Base-by-base conservation (phyloP, 805 yeast species). In the Candida parachauliodes region DNA sequence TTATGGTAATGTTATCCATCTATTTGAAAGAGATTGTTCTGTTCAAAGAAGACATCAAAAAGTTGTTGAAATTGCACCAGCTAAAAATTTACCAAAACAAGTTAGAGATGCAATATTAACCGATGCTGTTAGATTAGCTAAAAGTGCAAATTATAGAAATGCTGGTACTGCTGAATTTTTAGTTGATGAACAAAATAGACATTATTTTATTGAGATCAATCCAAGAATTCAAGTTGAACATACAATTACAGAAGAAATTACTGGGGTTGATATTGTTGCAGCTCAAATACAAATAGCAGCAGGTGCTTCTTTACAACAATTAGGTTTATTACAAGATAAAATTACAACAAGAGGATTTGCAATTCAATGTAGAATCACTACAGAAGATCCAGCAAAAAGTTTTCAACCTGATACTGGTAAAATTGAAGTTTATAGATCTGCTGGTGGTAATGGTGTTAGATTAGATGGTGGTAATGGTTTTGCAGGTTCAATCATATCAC, bases 361-460 rank as follows among this genome's bases (percentile, higher is more conserved):
- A 26, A 93, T 93, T 52, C 98, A 93, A 72, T 91, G 98, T 73
- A 88, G 98, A 74, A 93, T 93, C 70, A 91, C 98, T 42, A 91
- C 98, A 36, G 98, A 93, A 66, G 98, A 91, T 60, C 98, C 98
- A 9, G 60, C 95, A 36, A 89, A 89, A 70, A 87, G 84, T 59
- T 91, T 91, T 81, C 97, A 87, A 68, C 98, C 98, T 11, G 98
- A 91, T 60, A 93, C 98, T 3, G 98, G 98, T 60, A 88, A 89
- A 66, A 84, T 91, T 53, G 98, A 91, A 65, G 98, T 91, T 32
- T 91, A 91, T 73, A 81, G 98, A 64, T 88, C 97, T 32, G 87
- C 98, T 16, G 98, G 98, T 68, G 99, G 99, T 74, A 93, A 93
- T 59, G 99, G 99, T 64, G 97, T 93, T 33, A 82, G 99, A 71